These are phyloP conservation scores for Blastomyces percursus DNA, from an alignment of 2,329 filamentous ascomycete species.

Conservation along the genomic window DNA sequence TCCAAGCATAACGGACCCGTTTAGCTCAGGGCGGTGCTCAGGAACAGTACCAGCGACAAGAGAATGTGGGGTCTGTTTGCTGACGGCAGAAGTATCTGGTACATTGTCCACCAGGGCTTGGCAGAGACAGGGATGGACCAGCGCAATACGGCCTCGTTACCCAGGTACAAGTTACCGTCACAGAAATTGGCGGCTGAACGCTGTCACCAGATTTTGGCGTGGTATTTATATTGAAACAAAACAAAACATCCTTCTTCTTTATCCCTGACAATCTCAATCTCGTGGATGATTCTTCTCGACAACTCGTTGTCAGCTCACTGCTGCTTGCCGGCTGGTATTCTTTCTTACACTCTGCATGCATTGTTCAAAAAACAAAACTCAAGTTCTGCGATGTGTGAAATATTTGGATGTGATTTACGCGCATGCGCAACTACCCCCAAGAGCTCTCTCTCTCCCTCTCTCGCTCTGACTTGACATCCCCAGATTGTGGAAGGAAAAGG, in stretches of 20 bases:
- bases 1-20: neutral
- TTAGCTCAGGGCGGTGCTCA: neutral
- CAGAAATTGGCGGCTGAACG: neutral
- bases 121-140: neutral
- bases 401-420: neutral
- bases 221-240: neutral
- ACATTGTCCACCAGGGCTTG: neutral
- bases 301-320: too few species aligned
- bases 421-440: neutral
- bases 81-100: neutral
- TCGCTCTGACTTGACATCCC: too few species aligned
- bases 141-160: neutral
- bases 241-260: neutral
- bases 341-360: too few species aligned
- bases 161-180: neutral
- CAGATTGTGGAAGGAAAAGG: too few species aligned
- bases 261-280: neutral
- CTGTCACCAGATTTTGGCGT: neutral
- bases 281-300: neutral
- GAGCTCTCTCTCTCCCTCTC: too few species aligned
- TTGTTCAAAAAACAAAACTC: too few species aligned
- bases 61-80: neutral
- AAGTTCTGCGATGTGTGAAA: too few species aligned
- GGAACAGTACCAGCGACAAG: neutral
- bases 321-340: too few species aligned